Evolutionary conservation across 2,329 filamentous ascomycete genomes (phyloP), one percentile per base, ranked within the genome.

Genomic region (Nemania abortiva): DNA sequence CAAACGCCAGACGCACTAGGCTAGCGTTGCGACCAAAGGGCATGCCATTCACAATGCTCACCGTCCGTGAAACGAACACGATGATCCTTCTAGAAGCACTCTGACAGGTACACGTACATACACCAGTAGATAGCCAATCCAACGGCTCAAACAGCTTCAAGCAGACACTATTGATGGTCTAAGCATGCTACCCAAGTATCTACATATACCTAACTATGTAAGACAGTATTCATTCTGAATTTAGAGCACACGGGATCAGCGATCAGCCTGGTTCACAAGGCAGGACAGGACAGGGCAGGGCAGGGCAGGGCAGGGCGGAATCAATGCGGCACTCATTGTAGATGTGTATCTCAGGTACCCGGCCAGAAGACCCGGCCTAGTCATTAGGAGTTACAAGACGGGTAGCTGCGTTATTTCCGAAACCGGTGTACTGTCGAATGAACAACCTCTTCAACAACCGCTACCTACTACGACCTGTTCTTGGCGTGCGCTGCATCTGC

Each of bases 401-500:
- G 54, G 31, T 18, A 62, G 49, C 20, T 49, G 3, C 59, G 31
- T 31, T 61, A 61, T 65, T 45, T 39, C 55, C 50, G 55, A 68
- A 50, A 24, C 31, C 56, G 39, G 56, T 54, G 54, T 13, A 10
- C 13, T 22, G 18, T 37, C n/a, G 24, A 56, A 45, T 20, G 2
- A 31, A 34, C 18, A 52, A 3, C 11, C 20, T 57, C 31, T 57
- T 27, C n/a, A n/a, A 42, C 54, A 57, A 22, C 11, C 5, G 18
- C 54, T 22, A 56, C 53, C 54, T 42, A 45, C 61, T 20, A 47
- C 18, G 15, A 18, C 34, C 13, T 20, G 13, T 57, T 24, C 20
- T 58, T 49, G 34, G 54, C 31, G n/a, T 34, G n/a, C 34, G 15
- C 58, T 54, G 57, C 56, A 62, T 61, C 56, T 68, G 58, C 68